Base-by-base conservation (phyloP, 176 grass and related monocot species). In the Oropetium thomaeum region DNA sequence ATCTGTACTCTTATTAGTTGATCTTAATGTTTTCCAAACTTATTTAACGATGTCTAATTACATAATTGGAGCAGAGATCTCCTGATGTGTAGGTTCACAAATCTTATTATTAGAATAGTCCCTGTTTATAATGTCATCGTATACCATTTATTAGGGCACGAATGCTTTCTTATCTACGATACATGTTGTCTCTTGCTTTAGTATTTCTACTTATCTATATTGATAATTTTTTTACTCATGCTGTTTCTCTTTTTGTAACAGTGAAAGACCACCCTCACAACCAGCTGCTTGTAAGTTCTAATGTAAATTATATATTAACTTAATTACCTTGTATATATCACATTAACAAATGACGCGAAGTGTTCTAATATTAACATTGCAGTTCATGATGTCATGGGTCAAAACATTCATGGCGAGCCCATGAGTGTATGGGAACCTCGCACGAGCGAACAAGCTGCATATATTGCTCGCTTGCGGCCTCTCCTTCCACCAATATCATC, bases 381-480 rank as follows among this genome's bases (percentile, higher is more conserved):
- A 92, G 89, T 85, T 67, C 73, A 72, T 58, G 89, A 90, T 81
- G 71, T 81, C 37, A 77, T 73, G 42, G 77, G 81, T 38, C 81
- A 84, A 67, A 65, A 65, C 26, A 35, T 78, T 26, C 49, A 27
- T 32, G 27, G 73, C 0, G 81, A 92, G 65, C 64, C 65, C 13
- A 29, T 70, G 14, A 26, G 58, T 65, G 31, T 58, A 57, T 49
- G 74, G n/a, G 31, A 51, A 80, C 70, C 83, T 62, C 42, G 31
- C 32, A 48, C 58, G 54, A 27, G 58, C 70, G 73, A 79, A 82
- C 85, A 69, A 62, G 62, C 47, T 59, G 78, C 89, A 38, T 85
- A 85, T 49, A 5, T 79, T 8, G 42, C 82, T 75, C 88, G 88
- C 26, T 75, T 79, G 58, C 89, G 62, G 10, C 60, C 82, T 65